Percentiles rank a stretch among this genome's conserved stretches.
These are phyloP conservation scores for Porodaedalea pini DNA, from an alignment of 1,284 basidiomycete species.

Conservation along the genomic window DNA sequence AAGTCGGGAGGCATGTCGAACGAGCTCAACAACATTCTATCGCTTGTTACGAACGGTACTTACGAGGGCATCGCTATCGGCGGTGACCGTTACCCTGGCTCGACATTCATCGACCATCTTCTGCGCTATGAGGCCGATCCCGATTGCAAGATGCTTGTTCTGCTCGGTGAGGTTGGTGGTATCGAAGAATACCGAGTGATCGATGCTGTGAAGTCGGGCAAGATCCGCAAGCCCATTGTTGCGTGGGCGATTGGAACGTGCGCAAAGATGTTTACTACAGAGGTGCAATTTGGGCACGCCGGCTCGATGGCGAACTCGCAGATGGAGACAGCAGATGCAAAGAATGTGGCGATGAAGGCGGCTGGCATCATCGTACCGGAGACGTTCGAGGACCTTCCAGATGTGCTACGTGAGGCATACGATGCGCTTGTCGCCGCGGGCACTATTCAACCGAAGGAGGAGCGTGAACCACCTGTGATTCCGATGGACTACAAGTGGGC, in stretches of 20 bases:
- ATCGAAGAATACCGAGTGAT: conserved; percentile 99
- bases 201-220: conserved; percentile 91
- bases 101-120: conserved; percentile 98
- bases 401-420: conserved; percentile 82
- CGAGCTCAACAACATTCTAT: conserved; percentile 99
- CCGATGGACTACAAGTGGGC: conserved; percentile 99
- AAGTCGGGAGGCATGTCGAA: conserved; percentile 99
- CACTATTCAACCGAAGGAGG: conserved; percentile 67
- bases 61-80: conserved; percentile 99
- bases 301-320: conserved; percentile 98
- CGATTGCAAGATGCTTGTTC: conserved; percentile 97
- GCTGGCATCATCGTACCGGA: conserved; percentile 97
- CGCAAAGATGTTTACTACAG: conserved; percentile 99
- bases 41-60: conserved; percentile 95
- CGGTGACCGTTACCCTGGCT: conserved; percentile 97
- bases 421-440: conserved; percentile 76
- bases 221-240: conserved; percentile 97
- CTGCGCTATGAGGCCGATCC: conserved; percentile 97
- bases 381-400: conserved; percentile 95
- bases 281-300: conserved; percentile 99
- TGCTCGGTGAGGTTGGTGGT: conserved; percentile 98
- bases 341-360: conserved; percentile 93
- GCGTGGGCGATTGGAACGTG: conserved; percentile 99
- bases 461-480: conserved; percentile 91
- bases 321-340: conserved; percentile 94